Percentiles rank a stretch among this genome's conserved stretches.
These are phyloP conservation scores for Capsaspora owczarzaki DNA, from an alignment of 78 protist genomes.

Conservation along the genomic window DNA sequence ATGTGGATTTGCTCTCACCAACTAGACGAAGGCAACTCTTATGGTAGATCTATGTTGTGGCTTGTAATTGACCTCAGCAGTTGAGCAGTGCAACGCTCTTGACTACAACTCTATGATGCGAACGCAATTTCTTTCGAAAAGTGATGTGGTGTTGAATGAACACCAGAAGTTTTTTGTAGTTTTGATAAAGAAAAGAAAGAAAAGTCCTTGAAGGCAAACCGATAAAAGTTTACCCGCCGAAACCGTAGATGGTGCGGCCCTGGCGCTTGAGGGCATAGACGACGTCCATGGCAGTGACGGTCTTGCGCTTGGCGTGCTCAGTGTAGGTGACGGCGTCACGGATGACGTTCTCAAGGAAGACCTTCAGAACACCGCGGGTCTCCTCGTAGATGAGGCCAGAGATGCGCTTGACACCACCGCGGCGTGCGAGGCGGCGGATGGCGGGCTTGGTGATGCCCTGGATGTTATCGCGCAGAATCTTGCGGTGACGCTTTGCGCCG, in stretches of 20 bases:
- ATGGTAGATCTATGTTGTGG: no score
- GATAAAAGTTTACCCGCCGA: conserved; percentile 62
- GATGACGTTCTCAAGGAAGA: conserved; percentile 75
- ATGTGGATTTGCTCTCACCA: no score
- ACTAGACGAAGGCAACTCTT: no score
- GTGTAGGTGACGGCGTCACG: conserved; percentile 92
- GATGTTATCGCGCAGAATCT: conserved; percentile 85
- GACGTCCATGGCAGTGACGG: conserved; percentile 94
- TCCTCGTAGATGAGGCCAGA: conserved; percentile 93
- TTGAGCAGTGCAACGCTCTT: no score
- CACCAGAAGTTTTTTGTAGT: no score
- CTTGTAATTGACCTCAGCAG: no score
- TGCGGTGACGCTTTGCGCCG: conserved; percentile 92
- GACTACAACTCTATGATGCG: no score
- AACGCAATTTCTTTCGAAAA: no score
- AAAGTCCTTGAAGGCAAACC: no score
- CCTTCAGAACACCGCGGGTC: conserved; percentile 83
- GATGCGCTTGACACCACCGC: conserved; percentile 94
- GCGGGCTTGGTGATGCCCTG: conserved; percentile 94
- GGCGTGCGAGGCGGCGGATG: conserved; percentile 88
- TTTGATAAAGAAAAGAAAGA: no score
- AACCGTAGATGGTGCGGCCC: conserved; percentile 94
- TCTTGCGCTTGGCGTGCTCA: conserved; percentile 90
- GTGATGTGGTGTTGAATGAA: no score
- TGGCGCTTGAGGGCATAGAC: conserved; percentile 92